Evolutionary conservation across 139 green algal genomes (phyloP).

Genomic region (Chlamydomonas sp.): DNA sequence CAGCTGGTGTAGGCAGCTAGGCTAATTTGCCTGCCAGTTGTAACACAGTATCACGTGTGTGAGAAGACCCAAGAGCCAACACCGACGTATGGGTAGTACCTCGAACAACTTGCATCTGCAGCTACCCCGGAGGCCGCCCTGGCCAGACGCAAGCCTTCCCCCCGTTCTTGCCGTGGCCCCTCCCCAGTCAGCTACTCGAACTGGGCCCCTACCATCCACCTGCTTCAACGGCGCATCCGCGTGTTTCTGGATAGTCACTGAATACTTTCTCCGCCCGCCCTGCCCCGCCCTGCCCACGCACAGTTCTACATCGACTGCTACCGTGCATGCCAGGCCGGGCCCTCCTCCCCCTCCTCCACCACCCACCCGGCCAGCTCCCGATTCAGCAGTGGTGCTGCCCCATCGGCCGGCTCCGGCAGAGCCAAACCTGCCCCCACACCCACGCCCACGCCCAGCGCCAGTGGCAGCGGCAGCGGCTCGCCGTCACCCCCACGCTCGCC

Average conservation of each 20-base stretch:
- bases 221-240: background rate
- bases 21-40: background rate
- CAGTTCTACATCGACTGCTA: conserved; percentile 40
- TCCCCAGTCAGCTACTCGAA: background rate
- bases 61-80: background rate
- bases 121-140: no score
- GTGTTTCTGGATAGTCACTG: background rate
- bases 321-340: background rate
- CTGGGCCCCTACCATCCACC: background rate
- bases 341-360: background rate
- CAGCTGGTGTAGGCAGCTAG: background rate
- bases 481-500: background rate
- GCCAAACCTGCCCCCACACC: background rate
- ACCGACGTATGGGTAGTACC: no score
- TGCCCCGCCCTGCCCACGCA: background rate
- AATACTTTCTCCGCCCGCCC: background rate
- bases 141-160: no score
- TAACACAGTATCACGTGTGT: background rate
- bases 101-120: no score
- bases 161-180: no score
- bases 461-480: background rate
- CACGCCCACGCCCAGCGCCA: background rate
- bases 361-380: background rate
- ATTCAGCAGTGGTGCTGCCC: background rate
- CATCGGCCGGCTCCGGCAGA: background rate